Conservation (phyloP, 495 filamentous ascomycete genomes). For the Neurospora intermedia region DNA sequence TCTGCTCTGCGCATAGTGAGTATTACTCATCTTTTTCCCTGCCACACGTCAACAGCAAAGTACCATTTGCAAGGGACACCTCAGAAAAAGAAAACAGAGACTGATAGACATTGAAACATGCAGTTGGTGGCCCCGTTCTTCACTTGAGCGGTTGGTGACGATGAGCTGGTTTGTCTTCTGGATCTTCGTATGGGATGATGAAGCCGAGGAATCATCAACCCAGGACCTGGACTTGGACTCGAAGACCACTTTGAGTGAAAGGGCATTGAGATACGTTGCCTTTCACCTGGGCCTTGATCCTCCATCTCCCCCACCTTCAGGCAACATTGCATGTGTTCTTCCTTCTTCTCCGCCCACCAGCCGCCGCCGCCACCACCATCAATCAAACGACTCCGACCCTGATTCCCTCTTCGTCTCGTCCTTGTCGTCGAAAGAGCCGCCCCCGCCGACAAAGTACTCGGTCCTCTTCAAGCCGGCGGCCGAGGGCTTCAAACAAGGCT, state of each 20-base stretch:
- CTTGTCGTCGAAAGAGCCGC: not conserved
- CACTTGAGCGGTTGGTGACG: not conserved
- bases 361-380: too few species aligned
- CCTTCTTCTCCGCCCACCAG: not conserved
- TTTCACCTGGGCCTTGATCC: constrained; percentile 5
- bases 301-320: not conserved
- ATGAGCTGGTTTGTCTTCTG: constrained; percentile 20
- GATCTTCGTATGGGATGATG: constrained; percentile 28
- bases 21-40: too few species aligned
- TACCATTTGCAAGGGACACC: too few species aligned
- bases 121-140: too few species aligned
- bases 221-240: not conserved
- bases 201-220: constrained; percentile 8
- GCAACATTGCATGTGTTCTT: too few species aligned
- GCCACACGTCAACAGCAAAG: too few species aligned
- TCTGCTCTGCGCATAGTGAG: constrained; percentile 7
- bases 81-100: too few species aligned
- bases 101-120: too few species aligned
- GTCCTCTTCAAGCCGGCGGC: constrained; percentile 1
- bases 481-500: not conserved
- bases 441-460: constrained; percentile 13
- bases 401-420: not conserved
- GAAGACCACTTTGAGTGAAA: not conserved
- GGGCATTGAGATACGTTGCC: constrained; percentile 10
- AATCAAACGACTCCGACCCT: too few species aligned